Percentiles rank a stretch among this genome's conserved stretches.
Conservation (phyloP, 495 filamentous ascomycete genomes). For the Xylaria longipes region DNA sequence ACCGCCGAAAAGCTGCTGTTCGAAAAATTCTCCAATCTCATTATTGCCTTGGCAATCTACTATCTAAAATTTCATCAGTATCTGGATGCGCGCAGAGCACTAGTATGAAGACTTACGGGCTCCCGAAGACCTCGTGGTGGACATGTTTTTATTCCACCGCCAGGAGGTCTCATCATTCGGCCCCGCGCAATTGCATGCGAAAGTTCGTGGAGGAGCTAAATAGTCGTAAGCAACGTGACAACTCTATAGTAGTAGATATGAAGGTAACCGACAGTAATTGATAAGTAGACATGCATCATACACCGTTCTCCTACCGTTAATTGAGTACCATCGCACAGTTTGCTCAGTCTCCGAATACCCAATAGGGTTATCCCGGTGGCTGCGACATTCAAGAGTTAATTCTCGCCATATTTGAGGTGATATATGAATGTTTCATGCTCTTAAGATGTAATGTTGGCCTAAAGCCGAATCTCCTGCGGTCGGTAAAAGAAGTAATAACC, state of each 20-base stretch:
- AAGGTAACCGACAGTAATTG: neutral
- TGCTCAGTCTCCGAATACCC: neutral
- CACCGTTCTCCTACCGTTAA: conserved; percentile 15
- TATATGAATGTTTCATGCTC: neutral
- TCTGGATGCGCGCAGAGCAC: neutral
- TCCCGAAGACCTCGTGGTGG: neutral
- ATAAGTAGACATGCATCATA: neutral
- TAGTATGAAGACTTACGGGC: neutral
- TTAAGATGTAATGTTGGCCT: neutral
- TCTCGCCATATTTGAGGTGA: neutral
- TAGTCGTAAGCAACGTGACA: neutral
- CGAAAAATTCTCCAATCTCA: conserved; percentile 6
- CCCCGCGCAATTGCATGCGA: neutral
- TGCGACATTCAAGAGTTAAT: neutral
- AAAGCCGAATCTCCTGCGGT: neutral
- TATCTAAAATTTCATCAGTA: neutral
- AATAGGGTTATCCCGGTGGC: neutral
- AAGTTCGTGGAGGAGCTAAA: conserved; percentile 18
- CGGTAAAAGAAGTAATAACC: neutral
- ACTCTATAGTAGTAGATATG: neutral
- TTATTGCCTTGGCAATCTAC: neutral
- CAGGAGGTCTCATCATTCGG: neutral
- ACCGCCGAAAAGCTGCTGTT: neutral
- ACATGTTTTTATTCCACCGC: neutral
- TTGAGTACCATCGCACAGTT: neutral